A percentile compares a stretch with the other conserved stretches of the same genome.
Evolutionary conservation across 2,329 filamentous ascomycete genomes (phyloP).

Genomic region (Pseudogymnoascus sp.): DNA sequence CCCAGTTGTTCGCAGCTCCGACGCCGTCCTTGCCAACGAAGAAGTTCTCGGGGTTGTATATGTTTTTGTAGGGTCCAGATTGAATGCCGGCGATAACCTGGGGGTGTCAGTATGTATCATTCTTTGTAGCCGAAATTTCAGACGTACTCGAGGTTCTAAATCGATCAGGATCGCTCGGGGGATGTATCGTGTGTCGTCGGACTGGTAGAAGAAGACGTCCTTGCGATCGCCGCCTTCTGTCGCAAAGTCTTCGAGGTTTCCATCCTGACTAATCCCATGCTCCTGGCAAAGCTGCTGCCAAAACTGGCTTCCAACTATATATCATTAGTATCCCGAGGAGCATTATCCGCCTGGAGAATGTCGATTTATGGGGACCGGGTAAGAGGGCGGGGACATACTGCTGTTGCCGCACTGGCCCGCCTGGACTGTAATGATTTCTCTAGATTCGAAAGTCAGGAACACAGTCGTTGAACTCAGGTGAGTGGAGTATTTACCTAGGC

Average conservation of each 20-base stretch:
- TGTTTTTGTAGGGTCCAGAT: slow-evolving; percentile 89
- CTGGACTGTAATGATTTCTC: slow-evolving; percentile 98
- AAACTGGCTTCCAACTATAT: slow-evolving; percentile 84
- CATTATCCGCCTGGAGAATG: not conserved
- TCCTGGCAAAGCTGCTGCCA: slow-evolving; percentile 98
- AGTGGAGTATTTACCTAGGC: slow-evolving; percentile 24
- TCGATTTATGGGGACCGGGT: slow-evolving; percentile 12
- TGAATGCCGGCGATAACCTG: slow-evolving; percentile 87
- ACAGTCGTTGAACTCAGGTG: not conserved
- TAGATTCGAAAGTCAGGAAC: slow-evolving; percentile 30
- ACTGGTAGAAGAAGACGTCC: slow-evolving; percentile 99
- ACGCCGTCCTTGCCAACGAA: slow-evolving; percentile 90
- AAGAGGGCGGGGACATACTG: slow-evolving; percentile 56
- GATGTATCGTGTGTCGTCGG: slow-evolving; percentile 97
- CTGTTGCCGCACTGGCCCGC: slow-evolving; percentile 99
- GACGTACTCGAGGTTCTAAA: slow-evolving; percentile 74
- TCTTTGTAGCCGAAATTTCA: not conserved
- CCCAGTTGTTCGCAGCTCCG: slow-evolving; percentile 97
- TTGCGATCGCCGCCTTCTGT: slow-evolving; percentile 96
- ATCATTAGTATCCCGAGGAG: slow-evolving; percentile 17
- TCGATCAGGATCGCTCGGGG: slow-evolving; percentile 92
- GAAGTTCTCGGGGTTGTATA: slow-evolving; percentile 99
- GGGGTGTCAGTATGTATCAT: not conserved
- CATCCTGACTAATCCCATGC: slow-evolving; percentile 95
- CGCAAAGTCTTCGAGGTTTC: slow-evolving; percentile 94